Conservation (phyloP, 1,284 basidiomycete species). For the Pascua guehoae region DNA sequence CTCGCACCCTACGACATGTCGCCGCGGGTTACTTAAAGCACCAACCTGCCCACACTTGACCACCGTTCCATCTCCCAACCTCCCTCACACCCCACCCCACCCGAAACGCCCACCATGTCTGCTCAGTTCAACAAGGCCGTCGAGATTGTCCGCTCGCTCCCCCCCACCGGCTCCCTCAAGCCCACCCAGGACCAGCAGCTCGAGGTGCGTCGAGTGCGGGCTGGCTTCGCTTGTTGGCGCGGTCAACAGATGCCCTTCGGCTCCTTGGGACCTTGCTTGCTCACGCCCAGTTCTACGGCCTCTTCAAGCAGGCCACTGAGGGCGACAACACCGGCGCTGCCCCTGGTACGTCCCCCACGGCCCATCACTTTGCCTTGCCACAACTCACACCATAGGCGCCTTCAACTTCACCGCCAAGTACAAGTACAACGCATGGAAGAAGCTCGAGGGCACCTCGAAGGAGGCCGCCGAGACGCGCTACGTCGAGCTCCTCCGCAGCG, state of each 20-base stretch:
- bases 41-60: too few relatives aligned
- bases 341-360: conserved; percentile 32
- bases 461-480: conserved; percentile 70
- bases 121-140: conserved; percentile 65
- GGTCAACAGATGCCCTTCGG: too few relatives aligned
- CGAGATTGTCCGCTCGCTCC: conserved; percentile 61
- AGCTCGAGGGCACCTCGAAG: conserved; percentile 65
- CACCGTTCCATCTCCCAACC: too few relatives aligned
- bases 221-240: too few relatives aligned
- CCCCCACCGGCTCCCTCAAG: conserved; percentile 75
- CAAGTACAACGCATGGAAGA: conserved; percentile 74
- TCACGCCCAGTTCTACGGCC: conserved; percentile 72
- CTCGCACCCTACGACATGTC: too few relatives aligned
- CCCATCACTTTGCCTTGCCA: too few relatives aligned
- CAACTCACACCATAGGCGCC: conserved; percentile 17
- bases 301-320: conserved; percentile 82
- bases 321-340: conserved; percentile 54
- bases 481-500: conserved; percentile 67
- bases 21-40: too few relatives aligned
- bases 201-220: conserved; percentile 53
- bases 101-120: conserved; percentile 4
- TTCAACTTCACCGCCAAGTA: conserved; percentile 50
- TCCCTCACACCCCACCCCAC: too few relatives aligned
- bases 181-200: conserved; percentile 73
- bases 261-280: too few relatives aligned